These are phyloP conservation scores for Stachybotrys echinatus DNA, from an alignment of 2,329 filamentous ascomycete genomes.

Conservation along the genomic window DNA sequence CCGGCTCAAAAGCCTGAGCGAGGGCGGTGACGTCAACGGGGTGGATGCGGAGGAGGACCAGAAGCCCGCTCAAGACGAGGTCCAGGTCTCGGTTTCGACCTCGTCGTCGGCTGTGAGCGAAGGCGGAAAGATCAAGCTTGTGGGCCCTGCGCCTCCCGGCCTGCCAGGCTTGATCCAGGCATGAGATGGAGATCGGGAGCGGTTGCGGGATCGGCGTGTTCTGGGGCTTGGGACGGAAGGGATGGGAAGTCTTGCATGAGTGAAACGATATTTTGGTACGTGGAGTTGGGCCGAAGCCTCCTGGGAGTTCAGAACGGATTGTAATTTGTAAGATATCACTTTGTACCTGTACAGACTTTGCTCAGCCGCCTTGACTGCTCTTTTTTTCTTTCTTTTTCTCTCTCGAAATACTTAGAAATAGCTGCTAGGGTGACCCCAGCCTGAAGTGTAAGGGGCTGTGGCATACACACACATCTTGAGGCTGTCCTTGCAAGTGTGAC, in stretches of 20 bases:
- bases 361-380: too few relatives aligned
- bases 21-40: slow-evolving; percentile 10
- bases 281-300: background rate
- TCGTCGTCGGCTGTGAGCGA: background rate
- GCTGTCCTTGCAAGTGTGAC: too few relatives aligned
- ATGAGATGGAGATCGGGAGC: background rate
- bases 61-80: slow-evolving; percentile 24
- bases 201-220: too few relatives aligned
- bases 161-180: background rate
- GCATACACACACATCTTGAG: too few relatives aligned
- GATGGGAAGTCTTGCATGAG: background rate
- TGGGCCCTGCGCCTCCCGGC: too few relatives aligned
- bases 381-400: background rate
- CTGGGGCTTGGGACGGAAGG: background rate
- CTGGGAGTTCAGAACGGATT: background rate
- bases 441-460: too few relatives aligned
- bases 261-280: background rate
- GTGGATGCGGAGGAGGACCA: slow-evolving; percentile 12
- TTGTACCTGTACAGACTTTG: too few relatives aligned
- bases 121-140: background rate
- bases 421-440: too few relatives aligned
- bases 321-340: background rate
- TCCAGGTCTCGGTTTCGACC: slow-evolving; percentile 22
- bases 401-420: too few relatives aligned
- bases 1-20: slow-evolving; percentile 8